Conservation (phyloP, 2,329 filamentous ascomycete species). For the Diaporthe sp. region DNA sequence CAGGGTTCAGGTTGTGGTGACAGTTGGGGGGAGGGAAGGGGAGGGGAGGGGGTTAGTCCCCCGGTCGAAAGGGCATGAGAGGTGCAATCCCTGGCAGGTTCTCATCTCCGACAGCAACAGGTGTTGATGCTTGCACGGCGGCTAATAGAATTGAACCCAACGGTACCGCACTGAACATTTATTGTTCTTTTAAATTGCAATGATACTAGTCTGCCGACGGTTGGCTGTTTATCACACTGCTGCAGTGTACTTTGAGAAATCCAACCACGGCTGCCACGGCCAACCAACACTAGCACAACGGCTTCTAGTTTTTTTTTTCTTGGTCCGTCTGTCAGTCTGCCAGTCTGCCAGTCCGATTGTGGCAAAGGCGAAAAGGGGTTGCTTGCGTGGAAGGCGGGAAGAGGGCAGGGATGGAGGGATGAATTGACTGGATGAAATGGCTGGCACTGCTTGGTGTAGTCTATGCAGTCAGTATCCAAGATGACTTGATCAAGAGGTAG, state of each 20-base stretch:
- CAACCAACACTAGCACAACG: no score
- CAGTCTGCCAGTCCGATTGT: slow-evolving; percentile 1
- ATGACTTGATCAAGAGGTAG: background rate
- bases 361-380: slow-evolving; percentile 23
- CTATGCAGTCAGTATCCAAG: background rate
- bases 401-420: background rate
- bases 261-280: no score
- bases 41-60: background rate
- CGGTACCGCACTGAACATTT: background rate
- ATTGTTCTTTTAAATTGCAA: background rate
- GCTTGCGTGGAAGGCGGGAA: slow-evolving; percentile 7
- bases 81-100: background rate
- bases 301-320: slow-evolving; percentile 3
- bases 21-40: no score
- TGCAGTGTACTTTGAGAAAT: no score
- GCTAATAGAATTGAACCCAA: background rate
- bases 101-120: slow-evolving; percentile 13
- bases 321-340: background rate
- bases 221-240: background rate
- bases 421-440: background rate
- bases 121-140: background rate
- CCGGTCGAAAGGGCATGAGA: background rate
- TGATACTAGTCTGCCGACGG: background rate
- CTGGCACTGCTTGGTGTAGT: no score
- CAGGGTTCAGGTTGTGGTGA: background rate